Percentiles rank a stretch among this genome's conserved stretches.
These are phyloP conservation scores for Solanum corneliomulleri DNA, from an alignment of 257 asterid genomes.

Conservation along the genomic window DNA sequence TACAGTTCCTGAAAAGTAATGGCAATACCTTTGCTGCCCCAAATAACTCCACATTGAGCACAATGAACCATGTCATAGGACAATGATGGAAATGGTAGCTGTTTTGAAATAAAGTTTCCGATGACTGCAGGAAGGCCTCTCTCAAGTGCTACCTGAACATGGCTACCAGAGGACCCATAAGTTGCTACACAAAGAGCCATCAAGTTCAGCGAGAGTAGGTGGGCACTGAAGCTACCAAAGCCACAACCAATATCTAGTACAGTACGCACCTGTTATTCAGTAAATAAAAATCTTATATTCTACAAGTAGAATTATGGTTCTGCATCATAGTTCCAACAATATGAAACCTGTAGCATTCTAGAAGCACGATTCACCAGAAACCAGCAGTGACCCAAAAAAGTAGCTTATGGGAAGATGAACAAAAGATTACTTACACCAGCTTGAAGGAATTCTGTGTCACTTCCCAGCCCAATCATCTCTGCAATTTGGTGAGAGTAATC, in stretches of 20 bases:
- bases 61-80: conserved; percentile 98
- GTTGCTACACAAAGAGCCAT: conserved; percentile 95
- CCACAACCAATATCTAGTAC: conserved; percentile 97
- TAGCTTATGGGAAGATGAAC: not conserved
- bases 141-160: conserved; percentile 94
- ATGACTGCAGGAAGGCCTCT: conserved; percentile 98
- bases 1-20: not conserved
- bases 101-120: conserved; percentile 72
- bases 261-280: conserved; percentile 61
- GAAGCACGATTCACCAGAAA: not conserved
- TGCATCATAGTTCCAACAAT: not conserved
- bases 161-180: conserved; percentile 90
- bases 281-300: conserved; percentile 5
- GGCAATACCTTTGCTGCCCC: conserved; percentile 81
- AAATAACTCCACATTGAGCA: conserved; percentile 81
- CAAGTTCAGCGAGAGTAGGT: conserved; percentile 73
- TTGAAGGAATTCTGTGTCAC: conserved; percentile 65
- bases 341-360: not conserved
- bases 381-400: not conserved
- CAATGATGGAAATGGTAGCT: conserved; percentile 85
- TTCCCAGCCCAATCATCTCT: conserved; percentile 84
- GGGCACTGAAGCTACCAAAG: conserved; percentile 95
- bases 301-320: not conserved
- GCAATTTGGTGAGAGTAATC: conserved; percentile 89
- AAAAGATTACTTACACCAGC: conserved; percentile 66